These are phyloP conservation scores for Neophaeococcomyces mojaviensis DNA, from an alignment of 2,329 filamentous ascomycete species.

Conservation along the genomic window DNA sequence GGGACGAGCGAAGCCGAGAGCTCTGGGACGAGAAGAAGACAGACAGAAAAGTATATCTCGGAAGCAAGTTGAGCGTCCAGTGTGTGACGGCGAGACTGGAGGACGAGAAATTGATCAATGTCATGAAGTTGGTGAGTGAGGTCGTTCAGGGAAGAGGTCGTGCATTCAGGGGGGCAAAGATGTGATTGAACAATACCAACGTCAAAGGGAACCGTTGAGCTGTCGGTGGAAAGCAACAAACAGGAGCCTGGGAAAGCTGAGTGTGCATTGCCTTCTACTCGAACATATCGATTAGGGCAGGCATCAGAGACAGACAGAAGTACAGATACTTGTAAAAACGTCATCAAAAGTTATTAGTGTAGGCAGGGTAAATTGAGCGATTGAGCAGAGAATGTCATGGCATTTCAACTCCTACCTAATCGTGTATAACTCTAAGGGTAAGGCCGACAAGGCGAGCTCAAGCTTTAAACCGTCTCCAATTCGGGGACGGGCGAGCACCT, in stretches of 20 bases:
- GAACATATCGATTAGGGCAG: too few species aligned
- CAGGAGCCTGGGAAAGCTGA: too few species aligned
- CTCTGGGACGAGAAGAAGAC: conserved; percentile 48
- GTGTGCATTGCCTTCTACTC: too few species aligned
- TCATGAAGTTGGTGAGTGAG: conserved; percentile 49
- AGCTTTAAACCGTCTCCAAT: conserved; percentile 3
- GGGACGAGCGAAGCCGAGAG: conserved; percentile 54
- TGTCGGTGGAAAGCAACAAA: too few species aligned
- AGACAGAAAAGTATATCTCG: conserved; percentile 48
- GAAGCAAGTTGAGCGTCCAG: conserved; percentile 49
- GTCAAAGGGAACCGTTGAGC: too few species aligned
- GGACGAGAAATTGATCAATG: conserved; percentile 46
- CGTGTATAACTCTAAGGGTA: not conserved
- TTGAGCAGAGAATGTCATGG: not conserved
- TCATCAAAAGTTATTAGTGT: too few species aligned
- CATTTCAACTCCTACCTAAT: not conserved
- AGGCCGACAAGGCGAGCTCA: not conserved
- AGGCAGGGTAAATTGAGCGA: too few species aligned
- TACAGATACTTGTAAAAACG: too few species aligned
- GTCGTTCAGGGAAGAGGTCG: conserved; percentile 26
- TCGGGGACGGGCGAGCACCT: conserved; percentile 3
- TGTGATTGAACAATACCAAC: too few species aligned
- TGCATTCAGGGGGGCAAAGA: not conserved
- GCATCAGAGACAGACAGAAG: too few species aligned
- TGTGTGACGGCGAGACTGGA: conserved; percentile 48